These are phyloP conservation scores for Epichloe typhina DNA, from an alignment of 2,329 filamentous ascomycete species.

Conservation along the genomic window DNA sequence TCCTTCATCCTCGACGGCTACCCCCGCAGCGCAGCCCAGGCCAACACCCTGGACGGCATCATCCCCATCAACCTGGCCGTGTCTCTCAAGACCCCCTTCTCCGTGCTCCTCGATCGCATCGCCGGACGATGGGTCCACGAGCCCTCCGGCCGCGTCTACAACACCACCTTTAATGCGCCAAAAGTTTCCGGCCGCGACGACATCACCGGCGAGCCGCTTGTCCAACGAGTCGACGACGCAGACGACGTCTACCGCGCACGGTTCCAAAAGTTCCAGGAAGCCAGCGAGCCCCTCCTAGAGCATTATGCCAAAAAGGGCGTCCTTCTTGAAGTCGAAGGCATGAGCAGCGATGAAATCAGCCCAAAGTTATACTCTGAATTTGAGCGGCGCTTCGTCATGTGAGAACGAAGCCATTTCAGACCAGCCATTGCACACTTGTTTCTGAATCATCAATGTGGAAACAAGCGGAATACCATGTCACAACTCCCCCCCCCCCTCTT, in stretches of 20 bases:
- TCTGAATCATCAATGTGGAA: no score
- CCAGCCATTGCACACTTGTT: no score
- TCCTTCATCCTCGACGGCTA: constrained; percentile 96
- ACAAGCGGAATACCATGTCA: neutral
- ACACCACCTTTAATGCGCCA: constrained; percentile 83
- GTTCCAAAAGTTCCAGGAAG: constrained; percentile 75
- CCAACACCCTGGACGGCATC: constrained; percentile 59
- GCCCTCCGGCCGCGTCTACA: constrained; percentile 85
- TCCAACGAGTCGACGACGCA: constrained; percentile 73
- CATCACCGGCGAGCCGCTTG: constrained; percentile 74
- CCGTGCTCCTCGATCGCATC: constrained; percentile 81
- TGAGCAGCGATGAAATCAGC: constrained; percentile 88
- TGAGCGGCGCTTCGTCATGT: constrained; percentile 51
- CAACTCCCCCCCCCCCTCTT: neutral
- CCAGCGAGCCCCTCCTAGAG: constrained; percentile 69
- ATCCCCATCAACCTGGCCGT: constrained; percentile 94
- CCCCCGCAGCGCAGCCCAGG: constrained; percentile 75
- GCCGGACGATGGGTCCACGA: constrained; percentile 88
- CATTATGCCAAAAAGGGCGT: constrained; percentile 83
- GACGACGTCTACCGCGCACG: constrained; percentile 75
- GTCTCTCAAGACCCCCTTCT: constrained; percentile 70
- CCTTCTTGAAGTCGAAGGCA: constrained; percentile 73
- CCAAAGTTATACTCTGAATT: constrained; percentile 81
- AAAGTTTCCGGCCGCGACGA: constrained; percentile 73
- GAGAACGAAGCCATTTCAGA: neutral